Conservation (phyloP, 2,329 filamentous ascomycete species). For the Scedosporium apiospermum region DNA sequence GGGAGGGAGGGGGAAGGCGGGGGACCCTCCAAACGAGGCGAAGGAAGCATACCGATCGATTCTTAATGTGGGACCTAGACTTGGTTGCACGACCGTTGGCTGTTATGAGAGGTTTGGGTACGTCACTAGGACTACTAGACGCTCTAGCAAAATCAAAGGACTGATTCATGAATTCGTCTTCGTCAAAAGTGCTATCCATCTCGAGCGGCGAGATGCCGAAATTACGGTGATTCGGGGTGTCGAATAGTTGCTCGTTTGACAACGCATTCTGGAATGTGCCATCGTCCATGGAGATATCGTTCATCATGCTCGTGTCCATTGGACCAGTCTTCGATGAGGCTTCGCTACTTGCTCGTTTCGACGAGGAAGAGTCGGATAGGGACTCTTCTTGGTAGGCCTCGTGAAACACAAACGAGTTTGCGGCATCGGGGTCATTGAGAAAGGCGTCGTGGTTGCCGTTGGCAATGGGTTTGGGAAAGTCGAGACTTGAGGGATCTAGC, state of each 20-base stretch:
- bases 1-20: conserved; percentile 5
- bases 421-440: conserved; percentile 16
- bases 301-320: conserved; percentile 30
- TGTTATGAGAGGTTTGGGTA: conserved; percentile 22
- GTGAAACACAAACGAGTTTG: conserved; percentile 7
- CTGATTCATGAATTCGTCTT: conserved; percentile 36
- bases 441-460: not conserved
- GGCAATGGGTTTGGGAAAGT: not conserved
- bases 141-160: conserved; percentile 50
- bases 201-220: not conserved
- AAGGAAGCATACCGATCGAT: conserved; percentile 27
- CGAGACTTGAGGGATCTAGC: conserved; percentile 1
- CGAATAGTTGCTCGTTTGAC: not conserved
- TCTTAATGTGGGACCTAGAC: conserved; percentile 25
- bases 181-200: conserved; percentile 10
- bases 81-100: conserved; percentile 15
- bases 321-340: conserved; percentile 32
- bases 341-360: conserved; percentile 36
- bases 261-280: conserved; percentile 11
- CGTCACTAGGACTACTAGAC: conserved; percentile 44
- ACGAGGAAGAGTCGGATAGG: conserved; percentile 41
- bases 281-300: conserved; percentile 33
- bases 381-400: conserved; percentile 35
- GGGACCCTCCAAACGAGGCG: not conserved
- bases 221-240: not conserved